Conservation (phyloP, 768 basidiomycete genomes). For the Trametes villosa region DNA sequence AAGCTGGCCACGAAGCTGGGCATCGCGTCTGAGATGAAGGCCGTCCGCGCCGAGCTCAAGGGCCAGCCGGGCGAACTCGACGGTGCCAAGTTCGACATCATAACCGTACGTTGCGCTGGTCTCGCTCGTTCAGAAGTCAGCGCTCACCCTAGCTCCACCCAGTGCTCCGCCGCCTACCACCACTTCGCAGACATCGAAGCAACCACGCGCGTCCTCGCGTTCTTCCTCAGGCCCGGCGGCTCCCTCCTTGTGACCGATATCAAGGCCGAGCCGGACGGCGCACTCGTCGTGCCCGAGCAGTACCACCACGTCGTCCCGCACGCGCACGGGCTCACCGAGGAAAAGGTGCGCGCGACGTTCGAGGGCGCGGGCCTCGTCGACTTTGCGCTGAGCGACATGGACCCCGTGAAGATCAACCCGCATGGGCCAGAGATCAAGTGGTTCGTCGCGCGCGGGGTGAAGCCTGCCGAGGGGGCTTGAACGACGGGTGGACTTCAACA, state of each 20-base stretch:
- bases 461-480: neutral
- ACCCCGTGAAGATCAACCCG: slow-evolving; percentile 31
- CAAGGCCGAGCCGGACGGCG: slow-evolving; percentile 32
- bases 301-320: slow-evolving; percentile 58
- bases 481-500: too few species aligned
- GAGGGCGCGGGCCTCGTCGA: slow-evolving; percentile 55
- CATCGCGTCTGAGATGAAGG: slow-evolving; percentile 64
- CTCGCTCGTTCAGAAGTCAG: neutral
- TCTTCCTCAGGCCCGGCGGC: slow-evolving; percentile 66
- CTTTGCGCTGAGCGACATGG: slow-evolving; percentile 42
- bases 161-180: slow-evolving; percentile 72
- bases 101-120: slow-evolving; percentile 56
- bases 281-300: slow-evolving; percentile 43
- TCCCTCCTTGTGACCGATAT: slow-evolving; percentile 63
- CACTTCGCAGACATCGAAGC: slow-evolving; percentile 56
- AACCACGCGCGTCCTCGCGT: slow-evolving; percentile 56
- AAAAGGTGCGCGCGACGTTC: slow-evolving; percentile 53
- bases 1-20: slow-evolving; percentile 60
- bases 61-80: slow-evolving; percentile 54
- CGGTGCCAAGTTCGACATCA: slow-evolving; percentile 65
- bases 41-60: slow-evolving; percentile 56
- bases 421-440: slow-evolving; percentile 34
- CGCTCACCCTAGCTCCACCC: neutral
- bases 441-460: slow-evolving; percentile 10
- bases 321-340: slow-evolving; percentile 54